A percentile compares a stretch with the other conserved stretches of the same genome.
Evolutionary conservation across 352 stramenopile genomes (phyloP).

Genomic region (Phytophthora multivora): DNA sequence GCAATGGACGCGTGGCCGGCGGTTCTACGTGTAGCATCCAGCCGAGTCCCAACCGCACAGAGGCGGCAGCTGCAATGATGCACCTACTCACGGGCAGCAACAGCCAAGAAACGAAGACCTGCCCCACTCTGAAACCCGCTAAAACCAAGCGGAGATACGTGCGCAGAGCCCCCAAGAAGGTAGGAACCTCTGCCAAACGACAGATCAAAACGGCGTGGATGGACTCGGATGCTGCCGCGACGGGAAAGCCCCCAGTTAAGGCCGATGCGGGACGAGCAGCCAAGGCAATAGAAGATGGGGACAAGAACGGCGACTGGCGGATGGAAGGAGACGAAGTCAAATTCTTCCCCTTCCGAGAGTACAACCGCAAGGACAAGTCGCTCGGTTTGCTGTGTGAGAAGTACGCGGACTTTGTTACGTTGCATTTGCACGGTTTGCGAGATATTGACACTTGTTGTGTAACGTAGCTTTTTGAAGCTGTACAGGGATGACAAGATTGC

Average conservation of each 20-base stretch:
- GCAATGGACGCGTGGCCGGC: slow-evolving; percentile 10
- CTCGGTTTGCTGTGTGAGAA: slow-evolving; percentile 87
- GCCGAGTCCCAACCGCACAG: slow-evolving; percentile 77
- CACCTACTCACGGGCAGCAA: slow-evolving; percentile 52
- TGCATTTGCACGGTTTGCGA: neutral
- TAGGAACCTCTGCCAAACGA: slow-evolving; percentile 40
- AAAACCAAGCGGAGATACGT: slow-evolving; percentile 73
- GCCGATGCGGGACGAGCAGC: neutral
- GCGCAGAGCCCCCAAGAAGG: slow-evolving; percentile 61
- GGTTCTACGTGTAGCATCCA: slow-evolving; percentile 42
- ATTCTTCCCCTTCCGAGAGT: slow-evolving; percentile 82
- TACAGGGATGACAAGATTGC: slow-evolving; percentile 68
- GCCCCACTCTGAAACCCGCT: slow-evolving; percentile 15
- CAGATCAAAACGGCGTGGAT: slow-evolving; percentile 42
- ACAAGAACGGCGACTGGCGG: slow-evolving; percentile 37
- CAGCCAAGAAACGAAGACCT: slow-evolving; percentile 14
- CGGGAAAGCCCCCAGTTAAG: slow-evolving; percentile 9
- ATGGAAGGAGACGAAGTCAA: slow-evolving; percentile 41
- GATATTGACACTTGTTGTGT: slow-evolving; percentile 5
- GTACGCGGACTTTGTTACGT: slow-evolving; percentile 37
- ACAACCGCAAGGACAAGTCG: slow-evolving; percentile 90
- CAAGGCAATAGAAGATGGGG: slow-evolving; percentile 15
- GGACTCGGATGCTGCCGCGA: slow-evolving; percentile 12
- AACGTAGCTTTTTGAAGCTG: slow-evolving; percentile 74
- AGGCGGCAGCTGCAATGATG: slow-evolving; percentile 83